Percentiles rank a stretch among this genome's conserved stretches.
Evolutionary conservation across 2,329 filamentous ascomycete species (phyloP).

Genomic region (Botrytis medusae): DNA sequence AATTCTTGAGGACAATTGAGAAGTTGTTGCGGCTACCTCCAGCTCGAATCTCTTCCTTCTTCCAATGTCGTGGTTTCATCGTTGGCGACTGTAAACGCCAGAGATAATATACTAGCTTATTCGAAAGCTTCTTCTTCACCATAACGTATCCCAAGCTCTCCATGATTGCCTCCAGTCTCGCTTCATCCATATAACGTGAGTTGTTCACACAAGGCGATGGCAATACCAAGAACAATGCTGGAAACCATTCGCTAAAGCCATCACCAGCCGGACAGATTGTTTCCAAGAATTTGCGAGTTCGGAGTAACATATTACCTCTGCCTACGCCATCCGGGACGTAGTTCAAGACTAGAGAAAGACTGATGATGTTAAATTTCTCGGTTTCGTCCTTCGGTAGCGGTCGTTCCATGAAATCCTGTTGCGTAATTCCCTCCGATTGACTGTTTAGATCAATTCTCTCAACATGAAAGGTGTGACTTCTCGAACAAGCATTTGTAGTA

Average conservation of each 20-base stretch:
- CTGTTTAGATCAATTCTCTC: slow-evolving; percentile 88
- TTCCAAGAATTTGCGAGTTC: slow-evolving; percentile 70
- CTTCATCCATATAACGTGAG: slow-evolving; percentile 82
- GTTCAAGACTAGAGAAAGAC: slow-evolving; percentile 88
- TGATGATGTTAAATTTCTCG: slow-evolving; percentile 84
- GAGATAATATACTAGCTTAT: slow-evolving; percentile 87
- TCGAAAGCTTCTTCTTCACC: slow-evolving; percentile 67
- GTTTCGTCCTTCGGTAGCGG: slow-evolving; percentile 63
- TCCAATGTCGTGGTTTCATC: slow-evolving; percentile 38
- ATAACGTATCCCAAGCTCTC: slow-evolving; percentile 68
- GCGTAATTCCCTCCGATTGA: slow-evolving; percentile 74
- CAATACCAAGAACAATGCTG: slow-evolving; percentile 82
- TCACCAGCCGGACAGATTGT: slow-evolving; percentile 31
- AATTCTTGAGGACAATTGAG: slow-evolving; percentile 63
- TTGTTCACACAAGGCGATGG: slow-evolving; percentile 87
- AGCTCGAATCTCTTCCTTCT: slow-evolving; percentile 75
- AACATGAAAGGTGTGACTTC: slow-evolving; percentile 67
- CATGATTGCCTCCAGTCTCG: slow-evolving; percentile 72
- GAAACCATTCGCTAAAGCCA: slow-evolving; percentile 48
- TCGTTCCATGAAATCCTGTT: slow-evolving; percentile 93
- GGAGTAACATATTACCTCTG: slow-evolving; percentile 81
- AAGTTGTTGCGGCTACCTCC: slow-evolving; percentile 87
- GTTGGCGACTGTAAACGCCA: slow-evolving; percentile 54
- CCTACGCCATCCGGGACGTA: slow-evolving; percentile 77
- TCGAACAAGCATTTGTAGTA: slow-evolving; percentile 79